These are phyloP conservation scores for Podospora sp. DNA, from an alignment of 495 filamentous ascomycete genomes.

Conservation along the genomic window DNA sequence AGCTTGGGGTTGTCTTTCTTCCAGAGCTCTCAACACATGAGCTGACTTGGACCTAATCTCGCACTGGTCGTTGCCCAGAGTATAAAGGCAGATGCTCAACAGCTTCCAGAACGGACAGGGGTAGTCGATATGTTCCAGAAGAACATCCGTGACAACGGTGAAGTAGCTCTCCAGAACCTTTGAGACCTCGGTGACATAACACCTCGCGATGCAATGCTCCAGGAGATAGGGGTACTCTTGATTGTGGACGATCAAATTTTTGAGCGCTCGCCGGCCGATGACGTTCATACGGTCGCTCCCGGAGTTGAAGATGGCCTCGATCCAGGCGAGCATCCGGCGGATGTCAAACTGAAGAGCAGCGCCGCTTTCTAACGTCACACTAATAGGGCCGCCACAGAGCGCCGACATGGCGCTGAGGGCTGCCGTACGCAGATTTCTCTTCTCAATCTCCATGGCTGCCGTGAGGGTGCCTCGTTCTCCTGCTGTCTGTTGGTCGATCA, in stretches of 20 bases:
- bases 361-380: slow-evolving; percentile 81
- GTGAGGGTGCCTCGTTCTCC: slow-evolving; percentile 74
- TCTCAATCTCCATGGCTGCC: slow-evolving; percentile 95
- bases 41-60: slow-evolving; percentile 87
- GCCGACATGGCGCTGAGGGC: slow-evolving; percentile 95
- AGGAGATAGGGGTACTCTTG: slow-evolving; percentile 79
- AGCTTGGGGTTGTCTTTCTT: slow-evolving; percentile 70
- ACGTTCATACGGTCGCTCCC: slow-evolving; percentile 85
- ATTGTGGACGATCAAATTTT: slow-evolving; percentile 89
- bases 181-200: slow-evolving; percentile 74
- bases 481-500: slow-evolving; percentile 63
- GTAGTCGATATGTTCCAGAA: slow-evolving; percentile 78
- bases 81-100: slow-evolving; percentile 83
- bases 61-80: slow-evolving; percentile 85
- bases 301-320: slow-evolving; percentile 89
- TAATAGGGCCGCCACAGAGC: slow-evolving; percentile 89
- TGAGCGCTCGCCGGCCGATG: slow-evolving; percentile 88
- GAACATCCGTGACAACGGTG: slow-evolving; percentile 83
- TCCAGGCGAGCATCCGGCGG: slow-evolving; percentile 88
- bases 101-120: slow-evolving; percentile 87
- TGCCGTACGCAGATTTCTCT: slow-evolving; percentile 84
- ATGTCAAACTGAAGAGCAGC: slow-evolving; percentile 87
- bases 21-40: slow-evolving; percentile 77
- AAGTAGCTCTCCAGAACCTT: slow-evolving; percentile 96
- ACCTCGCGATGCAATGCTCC: slow-evolving; percentile 83